Percentiles rank a stretch among this genome's conserved stretches.
Conservation (phyloP, 1,284 basidiomycete species). For the Golubevia pallescens region DNA sequence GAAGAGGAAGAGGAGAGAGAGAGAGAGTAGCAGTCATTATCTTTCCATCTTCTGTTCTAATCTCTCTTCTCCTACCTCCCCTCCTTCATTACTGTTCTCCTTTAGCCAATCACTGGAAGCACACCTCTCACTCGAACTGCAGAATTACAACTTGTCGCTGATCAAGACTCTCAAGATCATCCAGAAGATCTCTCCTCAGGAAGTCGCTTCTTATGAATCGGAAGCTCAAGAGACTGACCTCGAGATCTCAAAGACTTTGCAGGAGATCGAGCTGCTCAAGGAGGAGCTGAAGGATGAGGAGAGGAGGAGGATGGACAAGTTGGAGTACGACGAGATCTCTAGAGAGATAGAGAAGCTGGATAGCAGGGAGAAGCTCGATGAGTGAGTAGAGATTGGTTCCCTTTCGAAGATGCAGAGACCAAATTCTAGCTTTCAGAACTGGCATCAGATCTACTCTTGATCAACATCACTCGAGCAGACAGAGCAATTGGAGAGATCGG, state of each 20-base stretch:
- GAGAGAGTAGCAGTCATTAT: too few species aligned
- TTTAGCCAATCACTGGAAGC: conserved; percentile 9
- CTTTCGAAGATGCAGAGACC: too few species aligned
- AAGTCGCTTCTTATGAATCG: conserved; percentile 1
- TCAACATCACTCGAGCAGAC: too few species aligned
- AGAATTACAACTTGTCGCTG: not conserved
- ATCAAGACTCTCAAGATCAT: conserved; percentile 6
- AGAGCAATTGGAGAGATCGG: too few species aligned
- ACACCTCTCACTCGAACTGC: conserved; percentile 8
- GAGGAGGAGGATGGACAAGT: conserved; percentile 37
- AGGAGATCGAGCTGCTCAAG: conserved; percentile 28
- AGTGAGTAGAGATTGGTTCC: conserved; percentile 16
- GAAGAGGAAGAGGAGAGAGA: too few species aligned
- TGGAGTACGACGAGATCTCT: conserved; percentile 41
- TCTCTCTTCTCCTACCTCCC: too few species aligned
- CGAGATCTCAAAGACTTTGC: conserved; percentile 20
- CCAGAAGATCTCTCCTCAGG: conserved; percentile 4
- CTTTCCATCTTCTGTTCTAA: too few species aligned
- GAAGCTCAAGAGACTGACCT: not conserved
- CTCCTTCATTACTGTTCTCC: too few species aligned
- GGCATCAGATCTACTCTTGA: too few species aligned
- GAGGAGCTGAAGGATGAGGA: conserved; percentile 24
- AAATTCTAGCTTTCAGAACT: too few species aligned
- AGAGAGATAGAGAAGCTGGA: conserved; percentile 32
- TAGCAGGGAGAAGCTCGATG: conserved; percentile 26